Percentiles rank a stretch among this genome's conserved stretches.
Conservation (phyloP, 352 stramenopile genomes). For the Phytophthora gonapodyides region DNA sequence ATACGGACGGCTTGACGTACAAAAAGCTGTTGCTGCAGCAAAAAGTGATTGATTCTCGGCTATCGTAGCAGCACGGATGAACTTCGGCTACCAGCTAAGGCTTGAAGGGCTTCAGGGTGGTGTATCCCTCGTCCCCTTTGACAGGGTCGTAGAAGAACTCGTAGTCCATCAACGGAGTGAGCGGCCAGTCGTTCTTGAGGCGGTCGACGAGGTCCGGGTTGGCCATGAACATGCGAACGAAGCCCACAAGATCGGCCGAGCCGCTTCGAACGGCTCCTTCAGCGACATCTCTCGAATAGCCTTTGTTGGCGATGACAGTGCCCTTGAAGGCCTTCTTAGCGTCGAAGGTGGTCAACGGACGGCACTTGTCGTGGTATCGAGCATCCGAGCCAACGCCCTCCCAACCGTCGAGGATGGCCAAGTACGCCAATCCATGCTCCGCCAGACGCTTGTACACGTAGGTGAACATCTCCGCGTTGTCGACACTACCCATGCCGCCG, state of each 20-base stretch:
- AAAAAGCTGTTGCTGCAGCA: conserved; percentile 11
- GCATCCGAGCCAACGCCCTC: conserved; percentile 31
- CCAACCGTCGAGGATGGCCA: conserved; percentile 36
- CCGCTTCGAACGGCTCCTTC: conserved; percentile 34
- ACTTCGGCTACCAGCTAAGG: conserved; percentile 1
- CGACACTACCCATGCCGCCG: conserved; percentile 31
- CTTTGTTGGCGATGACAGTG: conserved; percentile 34
- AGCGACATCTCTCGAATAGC: conserved; percentile 36
- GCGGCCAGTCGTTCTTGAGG: conserved; percentile 29
- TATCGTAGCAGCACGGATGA: not conserved
- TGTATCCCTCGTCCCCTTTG: conserved; percentile 34
- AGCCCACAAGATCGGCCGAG: conserved; percentile 42
- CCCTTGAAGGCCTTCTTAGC: conserved; percentile 40
- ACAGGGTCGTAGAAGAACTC: conserved; percentile 33
- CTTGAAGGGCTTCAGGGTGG: conserved; percentile 10
- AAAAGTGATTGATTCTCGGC: not conserved
- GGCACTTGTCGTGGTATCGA: conserved; percentile 38
- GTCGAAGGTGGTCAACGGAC: conserved; percentile 30
- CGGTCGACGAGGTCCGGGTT: conserved; percentile 49
- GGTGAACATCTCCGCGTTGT: conserved; percentile 42
- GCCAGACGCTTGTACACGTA: conserved; percentile 33
- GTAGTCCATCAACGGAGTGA: conserved; percentile 26
- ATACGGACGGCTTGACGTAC: conserved; percentile 31
- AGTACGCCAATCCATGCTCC: conserved; percentile 30
- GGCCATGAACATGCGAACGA: conserved; percentile 42